These are phyloP conservation scores for Brassica juncea DNA, from an alignment of 345 rosid genomes.

Conservation along the genomic window DNA sequence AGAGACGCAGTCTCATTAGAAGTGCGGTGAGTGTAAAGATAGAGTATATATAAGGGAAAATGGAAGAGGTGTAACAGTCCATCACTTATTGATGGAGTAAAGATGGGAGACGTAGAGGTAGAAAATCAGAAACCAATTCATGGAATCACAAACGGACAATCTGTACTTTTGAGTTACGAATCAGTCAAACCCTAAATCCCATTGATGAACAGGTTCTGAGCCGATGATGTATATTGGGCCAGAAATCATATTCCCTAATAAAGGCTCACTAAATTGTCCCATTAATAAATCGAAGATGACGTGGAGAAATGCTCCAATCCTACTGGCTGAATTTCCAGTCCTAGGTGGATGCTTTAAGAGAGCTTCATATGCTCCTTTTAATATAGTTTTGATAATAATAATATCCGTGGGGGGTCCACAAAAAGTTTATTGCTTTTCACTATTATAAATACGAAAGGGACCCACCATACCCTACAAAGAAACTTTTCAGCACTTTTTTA, in stretches of 20 bases:
- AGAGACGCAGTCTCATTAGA: conserved; percentile 40
- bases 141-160: background rate
- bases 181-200: background rate
- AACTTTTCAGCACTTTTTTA: conserved; percentile 30
- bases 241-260: no score
- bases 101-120: background rate
- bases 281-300: no score
- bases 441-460: conserved; percentile 48
- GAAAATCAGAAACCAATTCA: background rate
- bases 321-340: no score
- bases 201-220: background rate
- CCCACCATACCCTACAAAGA: conserved; percentile 47
- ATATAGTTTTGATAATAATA: background rate
- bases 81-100: background rate
- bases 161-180: no score
- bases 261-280: no score
- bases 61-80: background rate
- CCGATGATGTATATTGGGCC: background rate
- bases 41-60: background rate
- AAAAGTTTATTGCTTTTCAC: conserved; percentile 41
- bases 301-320: no score
- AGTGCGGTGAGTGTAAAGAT: conserved; percentile 16
- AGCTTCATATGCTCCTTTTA: no score
- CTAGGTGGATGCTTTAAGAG: no score
- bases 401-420: conserved; percentile 23